phyloP scores from a whole-genome alignment of 257 asterid species.

The Solanum clarkiae region DNA sequence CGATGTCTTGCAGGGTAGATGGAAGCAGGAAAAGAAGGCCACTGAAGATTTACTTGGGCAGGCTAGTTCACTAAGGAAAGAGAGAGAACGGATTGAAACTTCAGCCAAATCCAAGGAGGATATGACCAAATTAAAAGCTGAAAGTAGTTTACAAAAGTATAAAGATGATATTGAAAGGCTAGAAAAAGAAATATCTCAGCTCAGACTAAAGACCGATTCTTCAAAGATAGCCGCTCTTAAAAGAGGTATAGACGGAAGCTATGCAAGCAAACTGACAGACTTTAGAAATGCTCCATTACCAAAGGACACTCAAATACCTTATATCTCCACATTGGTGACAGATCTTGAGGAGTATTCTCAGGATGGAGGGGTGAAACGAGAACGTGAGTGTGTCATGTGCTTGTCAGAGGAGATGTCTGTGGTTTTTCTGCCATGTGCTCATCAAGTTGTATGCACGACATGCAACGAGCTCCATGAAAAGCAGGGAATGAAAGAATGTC shows the following conservation, averaged over 20 bases:
- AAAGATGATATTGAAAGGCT: conserved; percentile 63
- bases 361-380: conserved; percentile 65
- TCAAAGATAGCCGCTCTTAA: conserved; percentile 78
- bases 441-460: conserved; percentile 70
- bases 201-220: conserved; percentile 64
- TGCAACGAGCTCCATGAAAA: conserved; percentile 95
- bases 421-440: conserved; percentile 93
- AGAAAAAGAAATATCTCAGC: conserved; percentile 62
- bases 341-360: conserved; percentile 18
- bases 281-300: conserved; percentile 11
- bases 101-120: conserved; percentile 67
- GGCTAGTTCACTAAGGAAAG: conserved; percentile 38
- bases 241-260: conserved; percentile 69
- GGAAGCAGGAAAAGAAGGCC: conserved; percentile 41
- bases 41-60: conserved; percentile 51
- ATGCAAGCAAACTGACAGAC: conserved; percentile 41
- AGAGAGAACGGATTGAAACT: conserved; percentile 61
- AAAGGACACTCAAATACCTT: conserved; percentile 23
- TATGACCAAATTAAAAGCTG: conserved; percentile 49
- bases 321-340: conserved; percentile 25
- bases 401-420: conserved; percentile 92
- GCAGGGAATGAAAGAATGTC: conserved; percentile 98
- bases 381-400: conserved; percentile 95
- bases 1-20: conserved; percentile 48
- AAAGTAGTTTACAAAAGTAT: conserved; percentile 49